Base-by-base conservation (phyloP, 1,284 basidiomycete genomes). In the Marasmius tenuissimus region DNA sequence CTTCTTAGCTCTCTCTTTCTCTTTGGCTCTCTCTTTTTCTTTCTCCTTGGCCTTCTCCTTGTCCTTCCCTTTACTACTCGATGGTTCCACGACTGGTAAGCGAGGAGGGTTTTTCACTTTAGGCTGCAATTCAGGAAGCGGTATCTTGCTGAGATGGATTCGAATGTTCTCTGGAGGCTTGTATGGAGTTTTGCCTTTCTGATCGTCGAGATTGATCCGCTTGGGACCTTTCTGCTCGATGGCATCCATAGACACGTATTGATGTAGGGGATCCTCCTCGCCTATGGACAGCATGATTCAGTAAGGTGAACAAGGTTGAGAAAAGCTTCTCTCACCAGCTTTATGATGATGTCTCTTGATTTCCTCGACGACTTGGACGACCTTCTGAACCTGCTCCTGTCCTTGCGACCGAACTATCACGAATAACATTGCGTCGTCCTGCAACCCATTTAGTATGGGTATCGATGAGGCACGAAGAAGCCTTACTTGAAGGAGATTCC, bases 361-460 rank as follows among this genome's bases (percentile, higher is more conserved):
- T 70, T 92, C 85, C 66, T 93, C 91, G 0, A 93, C 91, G 0
- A 93, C 85, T 57, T 86, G 86, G 34, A 94, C 78, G 0, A 93
- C 91, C 69, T 92, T 93, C 1, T 89, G 83, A 3, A 93, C 91
- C 37, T 89, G 80, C 6, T 81, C 77, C 1, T 85, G 74, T n/a
- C 84, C 81, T 37, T 84, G 81, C 2, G 91, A 89, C 20, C 85
- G 82, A 16, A 94, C 74, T 1, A 86, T 87, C 61, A 94, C 82
- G 68, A 93, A 93, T 11, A 93, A 73, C 85, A 94, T 89, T 3
- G 87, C 85, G 61, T 91, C 87, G 63, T 93, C 90, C 89, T 91
- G 63, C 10, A 65, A 8, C 55, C 42, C 34, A n/a, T 45, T 27
- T 27, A 33, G 22, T 10, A 1, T 33, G 37, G 57, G 56, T 38